Base-by-base conservation (phyloP, 148 eudicot species). In the Tetragonia tetragonoides region DNA sequence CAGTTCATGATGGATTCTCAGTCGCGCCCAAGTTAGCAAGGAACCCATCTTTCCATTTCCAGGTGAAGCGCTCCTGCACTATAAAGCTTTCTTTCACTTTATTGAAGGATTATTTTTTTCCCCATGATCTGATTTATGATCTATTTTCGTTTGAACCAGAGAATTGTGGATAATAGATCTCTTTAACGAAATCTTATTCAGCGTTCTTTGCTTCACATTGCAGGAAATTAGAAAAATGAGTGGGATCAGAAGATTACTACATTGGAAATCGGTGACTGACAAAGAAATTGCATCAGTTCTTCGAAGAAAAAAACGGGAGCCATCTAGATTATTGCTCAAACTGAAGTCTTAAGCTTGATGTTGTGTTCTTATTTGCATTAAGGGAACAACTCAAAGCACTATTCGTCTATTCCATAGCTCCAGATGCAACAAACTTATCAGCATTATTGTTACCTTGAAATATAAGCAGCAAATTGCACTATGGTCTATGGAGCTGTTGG, bases 21-120 rank as follows among this genome's bases (percentile, higher is more conserved):
- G 38, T 57, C 16, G 78, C 78, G 28, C 82, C 88, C 21, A 82
- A 82, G 74, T 79, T 85, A 75, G 42, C 86, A 20, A 84, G 77
- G 54, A 83, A 80, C 57, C 82, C 80, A 20, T 77, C 88, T 77
- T 89, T 89, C 82, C 89, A 86, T 66, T 91, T 91, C 72, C 87
- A 91, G 93, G 96, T 87, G 71, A 83, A 67, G 34, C 65, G 8
- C 59, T 47, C 21, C 67, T 66, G 9, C 34, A 0, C 34, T 28
- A 28, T 28, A 28, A 28, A 28, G 1, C 34, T 28, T 28, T 28
- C 34, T 28, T 28, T 28, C 34, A 28, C 34, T 28, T 28, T 28
- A 28, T 0, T 28, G 34, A 28, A 28, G 34, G 34, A 28, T 28
- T 28, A 0, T 28, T 28, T 28, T 28, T 28, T 28, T 28, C 34